Conservation (phyloP, 352 stramenopile genomes). For the Pseudoperonospora humuli region DNA sequence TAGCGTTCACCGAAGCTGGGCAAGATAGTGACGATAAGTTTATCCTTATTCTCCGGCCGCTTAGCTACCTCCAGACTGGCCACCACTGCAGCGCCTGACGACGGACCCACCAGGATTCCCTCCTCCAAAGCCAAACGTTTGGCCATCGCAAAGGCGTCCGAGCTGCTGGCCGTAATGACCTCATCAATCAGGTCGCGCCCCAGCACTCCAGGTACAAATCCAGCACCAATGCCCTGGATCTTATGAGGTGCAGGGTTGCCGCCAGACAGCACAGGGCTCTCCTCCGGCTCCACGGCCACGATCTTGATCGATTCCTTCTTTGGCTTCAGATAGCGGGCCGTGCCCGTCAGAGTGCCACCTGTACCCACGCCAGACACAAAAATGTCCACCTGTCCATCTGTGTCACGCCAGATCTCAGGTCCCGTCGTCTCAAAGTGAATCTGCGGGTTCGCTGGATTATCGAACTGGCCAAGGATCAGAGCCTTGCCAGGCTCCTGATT, state of each 20-base stretch:
- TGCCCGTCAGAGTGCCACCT: conserved; percentile 82
- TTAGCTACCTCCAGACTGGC: conserved; percentile 77
- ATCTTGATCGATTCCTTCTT: conserved; percentile 80
- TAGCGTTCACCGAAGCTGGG: conserved; percentile 88
- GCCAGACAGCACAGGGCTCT: conserved; percentile 77
- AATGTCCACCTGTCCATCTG: conserved; percentile 78
- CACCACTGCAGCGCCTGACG: conserved; percentile 78
- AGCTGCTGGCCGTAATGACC: conserved; percentile 74
- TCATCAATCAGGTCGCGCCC: conserved; percentile 83
- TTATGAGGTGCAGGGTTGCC: conserved; percentile 77
- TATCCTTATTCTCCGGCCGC: conserved; percentile 75
- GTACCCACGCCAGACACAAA: conserved; percentile 87
- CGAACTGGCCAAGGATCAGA: conserved; percentile 91
- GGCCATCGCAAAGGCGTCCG: conserved; percentile 80
- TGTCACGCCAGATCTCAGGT: conserved; percentile 84
- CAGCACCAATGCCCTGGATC: conserved; percentile 82
- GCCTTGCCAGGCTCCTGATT: conserved; percentile 59
- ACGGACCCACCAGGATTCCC: conserved; percentile 82
- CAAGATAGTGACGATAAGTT: conserved; percentile 87
- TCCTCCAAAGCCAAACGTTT: conserved; percentile 81
- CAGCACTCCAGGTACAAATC: conserved; percentile 79
- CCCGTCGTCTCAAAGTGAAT: conserved; percentile 87
- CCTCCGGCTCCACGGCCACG: conserved; percentile 77
- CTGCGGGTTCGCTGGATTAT: conserved; percentile 95
- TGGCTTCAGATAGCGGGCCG: conserved; percentile 80